These are phyloP conservation scores for Vicia faba DNA, from an alignment of 306 rosid genomes.

Conservation along the genomic window DNA sequence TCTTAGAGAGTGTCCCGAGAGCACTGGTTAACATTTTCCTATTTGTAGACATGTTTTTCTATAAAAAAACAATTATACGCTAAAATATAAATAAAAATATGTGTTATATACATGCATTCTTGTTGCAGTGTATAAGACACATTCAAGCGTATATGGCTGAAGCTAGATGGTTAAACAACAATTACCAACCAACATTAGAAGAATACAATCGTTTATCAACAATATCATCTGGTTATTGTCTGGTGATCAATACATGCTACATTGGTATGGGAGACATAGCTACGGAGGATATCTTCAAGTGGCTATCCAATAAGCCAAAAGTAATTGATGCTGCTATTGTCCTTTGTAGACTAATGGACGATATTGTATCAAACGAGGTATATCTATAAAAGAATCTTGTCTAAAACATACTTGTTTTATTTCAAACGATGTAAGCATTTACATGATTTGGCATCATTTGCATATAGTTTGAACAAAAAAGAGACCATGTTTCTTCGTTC, in stretches of 20 bases:
- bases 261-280: slow-evolving; percentile 40
- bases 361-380: slow-evolving; percentile 49
- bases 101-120: too few relatives aligned
- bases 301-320: background rate
- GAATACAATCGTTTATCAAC: background rate
- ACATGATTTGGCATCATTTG: background rate
- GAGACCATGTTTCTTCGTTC: slow-evolving; percentile 30
- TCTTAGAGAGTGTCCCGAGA: too few relatives aligned
- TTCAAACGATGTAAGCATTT: background rate
- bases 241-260: slow-evolving; percentile 14
- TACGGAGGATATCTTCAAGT: slow-evolving; percentile 26
- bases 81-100: too few relatives aligned
- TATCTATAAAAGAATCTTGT: background rate
- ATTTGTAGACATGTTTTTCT: too few relatives aligned
- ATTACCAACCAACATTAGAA: slow-evolving; percentile 1
- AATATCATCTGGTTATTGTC: background rate
- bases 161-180: background rate
- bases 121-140: background rate
- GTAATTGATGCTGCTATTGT: background rate
- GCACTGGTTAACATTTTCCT: too few relatives aligned
- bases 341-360: slow-evolving; percentile 15
- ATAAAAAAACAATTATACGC: too few relatives aligned
- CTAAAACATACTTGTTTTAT: background rate
- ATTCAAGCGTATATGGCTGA: background rate
- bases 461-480: slow-evolving; percentile 41